Conservation (phyloP, 306 rosid species). For the Crataegus laevigata region DNA sequence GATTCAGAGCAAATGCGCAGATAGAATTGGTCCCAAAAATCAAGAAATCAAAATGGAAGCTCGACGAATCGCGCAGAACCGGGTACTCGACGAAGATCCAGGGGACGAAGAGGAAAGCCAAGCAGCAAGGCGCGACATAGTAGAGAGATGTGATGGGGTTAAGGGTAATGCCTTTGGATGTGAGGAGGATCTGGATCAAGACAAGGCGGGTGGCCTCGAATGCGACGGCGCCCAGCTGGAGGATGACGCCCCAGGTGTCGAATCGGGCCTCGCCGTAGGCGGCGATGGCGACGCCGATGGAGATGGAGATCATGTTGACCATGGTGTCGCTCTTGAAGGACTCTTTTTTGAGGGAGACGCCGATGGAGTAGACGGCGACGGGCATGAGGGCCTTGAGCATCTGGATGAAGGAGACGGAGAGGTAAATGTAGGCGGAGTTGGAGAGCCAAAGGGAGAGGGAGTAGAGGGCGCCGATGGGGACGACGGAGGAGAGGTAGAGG, state of each 20-base stretch:
- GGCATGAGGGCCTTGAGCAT: constrained; percentile 96
- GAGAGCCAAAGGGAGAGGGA: constrained; percentile 85
- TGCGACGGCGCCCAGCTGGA: constrained; percentile 78
- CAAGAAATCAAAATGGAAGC: constrained; percentile 48
- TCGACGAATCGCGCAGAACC: constrained; percentile 44
- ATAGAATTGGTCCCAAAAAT: constrained; percentile 71
- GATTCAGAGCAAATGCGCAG: constrained; percentile 77
- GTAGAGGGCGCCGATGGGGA: constrained; percentile 85
- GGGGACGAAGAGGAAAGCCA: constrained; percentile 50
- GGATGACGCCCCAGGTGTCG: constrained; percentile 66
- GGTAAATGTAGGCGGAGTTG: constrained; percentile 82
- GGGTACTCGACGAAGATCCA: constrained; percentile 82
- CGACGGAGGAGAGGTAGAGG: constrained; percentile 65
- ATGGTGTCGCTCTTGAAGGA: constrained; percentile 58
- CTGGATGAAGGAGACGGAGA: constrained; percentile 87
- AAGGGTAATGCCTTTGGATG: constrained; percentile 76
- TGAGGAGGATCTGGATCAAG: constrained; percentile 75
- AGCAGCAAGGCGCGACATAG: constrained; percentile 79
- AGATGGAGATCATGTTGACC: constrained; percentile 79
- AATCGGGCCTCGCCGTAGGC: constrained; percentile 82
- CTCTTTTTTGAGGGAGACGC: constrained; percentile 56
- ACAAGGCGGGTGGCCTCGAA: constrained; percentile 83
- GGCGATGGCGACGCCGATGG: constrained; percentile 74
- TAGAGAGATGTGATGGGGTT: constrained; percentile 76
- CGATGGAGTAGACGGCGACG: constrained; percentile 82